Percentiles rank a stretch among this genome's conserved stretches.
These are phyloP conservation scores for Diplodia intermedia DNA, from an alignment of 2,329 filamentous ascomycete species.

Conservation along the genomic window DNA sequence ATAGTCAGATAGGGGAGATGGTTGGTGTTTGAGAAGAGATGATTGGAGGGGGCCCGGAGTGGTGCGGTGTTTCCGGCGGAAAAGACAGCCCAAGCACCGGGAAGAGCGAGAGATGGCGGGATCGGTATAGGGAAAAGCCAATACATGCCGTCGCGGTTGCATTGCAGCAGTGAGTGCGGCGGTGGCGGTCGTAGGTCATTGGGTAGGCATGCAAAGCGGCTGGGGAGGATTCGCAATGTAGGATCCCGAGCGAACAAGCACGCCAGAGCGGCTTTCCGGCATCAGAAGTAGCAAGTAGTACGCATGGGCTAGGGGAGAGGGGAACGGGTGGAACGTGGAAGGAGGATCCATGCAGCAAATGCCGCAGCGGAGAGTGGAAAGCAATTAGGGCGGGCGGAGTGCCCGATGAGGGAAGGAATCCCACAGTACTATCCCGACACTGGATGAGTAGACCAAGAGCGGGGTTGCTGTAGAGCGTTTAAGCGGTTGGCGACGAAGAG, in stretches of 20 bases:
- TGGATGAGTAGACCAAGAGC: constrained; percentile 1
- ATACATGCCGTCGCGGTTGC: not conserved
- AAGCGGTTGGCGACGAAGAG: not conserved
- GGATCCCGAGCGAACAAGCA: not conserved
- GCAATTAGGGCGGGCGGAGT: not conserved
- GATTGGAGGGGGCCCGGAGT: not conserved
- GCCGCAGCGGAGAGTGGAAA: not conserved
- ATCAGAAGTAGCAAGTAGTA: not conserved
- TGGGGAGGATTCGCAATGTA: not conserved
- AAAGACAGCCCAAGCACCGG: not conserved
- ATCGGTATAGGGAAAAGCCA: not conserved
- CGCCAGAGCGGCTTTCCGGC: not conserved
- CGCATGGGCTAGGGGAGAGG: not conserved
- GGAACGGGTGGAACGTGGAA: not conserved
- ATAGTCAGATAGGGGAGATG: not conserved
- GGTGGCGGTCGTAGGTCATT: not conserved
- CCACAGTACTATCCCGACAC: not conserved
- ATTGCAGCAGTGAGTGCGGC: not conserved
- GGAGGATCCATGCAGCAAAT: not conserved
- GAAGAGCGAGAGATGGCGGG: not conserved
- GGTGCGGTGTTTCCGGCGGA: not conserved
- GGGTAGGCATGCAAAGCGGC: no score
- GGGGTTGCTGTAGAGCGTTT: constrained; percentile 2
- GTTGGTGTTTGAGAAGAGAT: not conserved
- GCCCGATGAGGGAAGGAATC: not conserved